Base-by-base conservation (phyloP, 305 asterid genomes). In the Stenogyne calaminthoides region DNA sequence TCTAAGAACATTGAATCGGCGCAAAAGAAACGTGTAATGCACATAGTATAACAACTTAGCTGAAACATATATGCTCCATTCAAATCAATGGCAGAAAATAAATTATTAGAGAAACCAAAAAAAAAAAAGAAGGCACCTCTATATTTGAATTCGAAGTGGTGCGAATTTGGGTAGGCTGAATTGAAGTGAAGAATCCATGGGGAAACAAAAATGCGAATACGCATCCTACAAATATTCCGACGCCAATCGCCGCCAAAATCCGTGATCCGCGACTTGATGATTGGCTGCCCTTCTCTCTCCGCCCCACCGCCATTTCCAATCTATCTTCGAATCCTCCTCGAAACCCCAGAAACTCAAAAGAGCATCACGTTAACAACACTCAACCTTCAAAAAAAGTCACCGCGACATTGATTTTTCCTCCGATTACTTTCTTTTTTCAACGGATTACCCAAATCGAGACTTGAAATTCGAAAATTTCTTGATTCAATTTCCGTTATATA, bases 181-280 rank as follows among this genome's bases (percentile, higher is more conserved):
- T 78, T 15, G 85, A 56, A 68, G 90, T 77, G 76, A 87, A 86
- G 54, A 86, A 82, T 22, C 97, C 98, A 77, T 78, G 63, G 29
- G 98, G 96, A 72, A 87, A 93, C 77, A 89, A 69, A 81, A 86
- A 80, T 8, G 98, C 98, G 15, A 83, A 91, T 7, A 87, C 78
- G 82, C 96, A 93, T 49, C 98, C 98, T 18, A 88, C 69, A 0
- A 84, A 52, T 61, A 93, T 69, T 39, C 98, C 98, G 80, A 93
- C 69, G 49, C 76, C 96, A 74, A 93, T 76, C 66, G 97, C 96
- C 52, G 78, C 81, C 59, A 88, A 87, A 82, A 93, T 88, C 78
- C 89, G 83, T 60, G 97, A 91, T 86, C 94, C 88, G 27, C 93
- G 86, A 46, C 71, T 37, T 46, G 83, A 75, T 1, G 86, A 72